phyloP scores from a whole-genome alignment of 2,329 filamentous ascomycete genomes.

The Huntiella omanensis region DNA sequence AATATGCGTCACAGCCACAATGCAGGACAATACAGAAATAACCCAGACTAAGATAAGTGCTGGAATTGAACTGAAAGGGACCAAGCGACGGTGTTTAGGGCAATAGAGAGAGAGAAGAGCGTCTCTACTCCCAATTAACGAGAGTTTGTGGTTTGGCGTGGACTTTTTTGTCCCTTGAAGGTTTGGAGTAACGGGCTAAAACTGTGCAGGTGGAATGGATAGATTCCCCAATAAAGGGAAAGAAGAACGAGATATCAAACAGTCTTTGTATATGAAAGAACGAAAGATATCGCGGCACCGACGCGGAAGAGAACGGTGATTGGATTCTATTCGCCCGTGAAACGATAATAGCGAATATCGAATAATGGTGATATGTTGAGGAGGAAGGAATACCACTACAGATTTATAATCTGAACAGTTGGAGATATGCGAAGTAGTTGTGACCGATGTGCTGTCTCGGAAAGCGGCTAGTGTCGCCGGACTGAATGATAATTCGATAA shows the following conservation, averaged over 20 bases:
- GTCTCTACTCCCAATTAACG: constrained; percentile 4
- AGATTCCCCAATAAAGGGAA: too few relatives aligned
- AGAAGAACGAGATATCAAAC: constrained; percentile 4
- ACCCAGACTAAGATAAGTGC: too few relatives aligned
- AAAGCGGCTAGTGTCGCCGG: too few relatives aligned
- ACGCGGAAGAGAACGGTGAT: background rate
- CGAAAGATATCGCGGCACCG: constrained; percentile 7
- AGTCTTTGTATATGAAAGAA: background rate
- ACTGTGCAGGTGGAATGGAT: background rate
- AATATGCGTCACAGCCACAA: too few relatives aligned
- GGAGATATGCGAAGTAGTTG: background rate
- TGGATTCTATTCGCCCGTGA: background rate
- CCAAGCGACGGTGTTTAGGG: background rate
- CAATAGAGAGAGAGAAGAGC: constrained; percentile 3
- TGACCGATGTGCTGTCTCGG: background rate
- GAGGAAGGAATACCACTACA: background rate
- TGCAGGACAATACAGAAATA: too few relatives aligned
- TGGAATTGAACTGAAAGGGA: too few relatives aligned
- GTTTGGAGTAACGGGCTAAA: background rate
- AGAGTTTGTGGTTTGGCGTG: background rate
- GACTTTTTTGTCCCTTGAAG: too few relatives aligned
- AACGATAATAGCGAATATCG: background rate
- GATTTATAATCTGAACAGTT: background rate
- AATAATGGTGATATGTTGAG: background rate
- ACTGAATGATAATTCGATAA: too few relatives aligned